Percentiles rank a stretch among this genome's conserved stretches.
Evolutionary conservation across 352 stramenopile genomes (phyloP).

Genomic region (Phytophthora vignae): DNA sequence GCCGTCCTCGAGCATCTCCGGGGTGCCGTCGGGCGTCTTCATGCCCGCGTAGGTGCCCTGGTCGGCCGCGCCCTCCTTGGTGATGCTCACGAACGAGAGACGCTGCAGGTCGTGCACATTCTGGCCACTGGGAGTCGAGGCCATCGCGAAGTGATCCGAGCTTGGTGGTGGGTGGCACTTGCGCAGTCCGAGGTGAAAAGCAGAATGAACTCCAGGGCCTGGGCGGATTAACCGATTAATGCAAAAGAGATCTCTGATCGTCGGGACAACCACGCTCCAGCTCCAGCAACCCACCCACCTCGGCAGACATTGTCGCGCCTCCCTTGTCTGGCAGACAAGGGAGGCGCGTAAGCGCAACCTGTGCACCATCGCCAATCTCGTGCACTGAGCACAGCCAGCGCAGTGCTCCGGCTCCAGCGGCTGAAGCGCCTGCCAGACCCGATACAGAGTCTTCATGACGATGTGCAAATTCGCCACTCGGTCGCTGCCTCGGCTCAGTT

Average conservation of each 20-base stretch:
- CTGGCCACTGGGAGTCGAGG: constrained; percentile 24
- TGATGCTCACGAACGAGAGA: constrained; percentile 45
- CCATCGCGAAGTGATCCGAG: constrained; percentile 24
- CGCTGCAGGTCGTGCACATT: constrained; percentile 46
- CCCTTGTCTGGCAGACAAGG: too few species aligned
- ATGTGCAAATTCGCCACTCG: constrained; percentile 21
- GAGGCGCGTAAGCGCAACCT: neutral
- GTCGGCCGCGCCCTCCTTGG: constrained; percentile 27
- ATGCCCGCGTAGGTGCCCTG: constrained; percentile 35
- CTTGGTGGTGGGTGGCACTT: constrained; percentile 15
- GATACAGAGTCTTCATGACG: constrained; percentile 19
- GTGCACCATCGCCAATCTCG: constrained; percentile 27
- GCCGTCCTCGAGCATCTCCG: constrained; percentile 40
- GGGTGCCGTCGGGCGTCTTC: constrained; percentile 39
- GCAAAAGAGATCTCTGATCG: constrained; percentile 17
- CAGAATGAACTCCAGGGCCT: constrained; percentile 24
- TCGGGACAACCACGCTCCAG: neutral
- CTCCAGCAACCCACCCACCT: too few species aligned
- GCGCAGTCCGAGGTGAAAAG: constrained; percentile 25
- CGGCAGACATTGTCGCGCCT: too few species aligned
- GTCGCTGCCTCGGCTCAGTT: neutral
- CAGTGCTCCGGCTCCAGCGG: constrained; percentile 26
- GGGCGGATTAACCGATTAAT: constrained; percentile 28
- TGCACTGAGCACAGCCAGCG: constrained; percentile 31
- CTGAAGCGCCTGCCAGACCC: constrained; percentile 9